These are phyloP conservation scores for Paramecium tetraurelia DNA, from an alignment of 73 alveolate genomes.

Conservation along the genomic window DNA sequence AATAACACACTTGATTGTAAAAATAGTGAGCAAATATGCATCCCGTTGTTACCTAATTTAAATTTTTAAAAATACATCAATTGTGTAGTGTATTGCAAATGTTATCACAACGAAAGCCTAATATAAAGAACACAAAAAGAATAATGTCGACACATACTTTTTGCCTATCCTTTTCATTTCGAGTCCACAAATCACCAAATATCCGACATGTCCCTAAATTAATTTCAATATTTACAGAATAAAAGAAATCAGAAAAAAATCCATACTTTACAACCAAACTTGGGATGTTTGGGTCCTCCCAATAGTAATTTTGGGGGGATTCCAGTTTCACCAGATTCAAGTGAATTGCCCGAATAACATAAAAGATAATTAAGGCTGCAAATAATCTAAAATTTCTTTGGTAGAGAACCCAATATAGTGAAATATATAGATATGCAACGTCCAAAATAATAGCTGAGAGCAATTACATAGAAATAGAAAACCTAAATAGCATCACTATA, in stretches of 20 bases:
- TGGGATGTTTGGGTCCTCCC: neutral
- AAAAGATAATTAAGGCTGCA: neutral
- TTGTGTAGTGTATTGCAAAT: neutral
- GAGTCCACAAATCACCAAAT: neutral
- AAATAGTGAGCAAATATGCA: neutral
- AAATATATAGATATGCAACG: neutral
- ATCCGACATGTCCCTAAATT: neutral
- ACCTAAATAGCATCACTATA: neutral
- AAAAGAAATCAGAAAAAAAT: neutral
- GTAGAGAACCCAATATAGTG: neutral
- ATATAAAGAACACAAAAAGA: neutral
- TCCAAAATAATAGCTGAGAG: neutral
- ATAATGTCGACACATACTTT: neutral
- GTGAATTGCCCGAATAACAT: neutral
- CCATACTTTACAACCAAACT: neutral
- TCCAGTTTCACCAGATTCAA: neutral
- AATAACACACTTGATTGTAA: neutral
- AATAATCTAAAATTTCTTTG: neutral
- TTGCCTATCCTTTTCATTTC: neutral
- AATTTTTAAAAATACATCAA: neutral
- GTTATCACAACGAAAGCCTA: conserved; percentile 1
- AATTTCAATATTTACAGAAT: neutral
- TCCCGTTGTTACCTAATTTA: neutral
- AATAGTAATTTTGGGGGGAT: neutral
- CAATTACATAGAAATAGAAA: neutral